Evolutionary conservation across 306 rosid genomes (phyloP), one percentile per base, ranked within the genome.

Genomic region (Cicer arietinum): DNA sequence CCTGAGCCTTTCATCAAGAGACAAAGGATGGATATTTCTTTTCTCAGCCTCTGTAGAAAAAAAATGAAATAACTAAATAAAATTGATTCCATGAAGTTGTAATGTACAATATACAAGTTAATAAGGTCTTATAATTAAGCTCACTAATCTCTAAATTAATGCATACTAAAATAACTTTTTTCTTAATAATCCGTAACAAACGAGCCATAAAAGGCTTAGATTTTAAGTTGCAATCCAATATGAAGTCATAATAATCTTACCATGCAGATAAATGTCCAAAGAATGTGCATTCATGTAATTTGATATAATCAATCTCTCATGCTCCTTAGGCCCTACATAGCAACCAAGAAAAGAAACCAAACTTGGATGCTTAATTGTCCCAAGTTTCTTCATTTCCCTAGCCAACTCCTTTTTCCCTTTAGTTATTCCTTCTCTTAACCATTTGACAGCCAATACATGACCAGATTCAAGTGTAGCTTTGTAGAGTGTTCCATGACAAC

Each of bases 401-500:
- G 93, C 83, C 71, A 92, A 88, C 74, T 92, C 96, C 73, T 89
- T 89, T 65, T 84, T 88, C 5, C 90, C 92, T 85, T 92, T 90
- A n/a, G 90, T 86, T 79, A 85, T 92, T 83, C 91, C 93, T 73
- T 92, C 91, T 82, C 82, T 81, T 66, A 92, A 81, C 91, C 93
- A 88, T 80, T 89, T 92, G 71, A 89, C 88, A 57, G 90, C 90
- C 85, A 92, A 72, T 54, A 74, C 66, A 73, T 81, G 89, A 73
- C 91, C 96, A 10, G 97, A 85, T 37, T 81, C 80, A 8, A 92
- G 93, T 59, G 87, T 82, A 42, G 96, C 93, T 82, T 88, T 92
- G 72, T 88, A 92, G 45, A 88, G 84, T 54, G 87, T 86, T 67
- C 97, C 97, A 67, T 92, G 97, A 78, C 96, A 92, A 78, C 96